Evolutionary conservation across 139 green algal genomes (phyloP).

Genomic region (Monoraphidium neglectum): DNA sequence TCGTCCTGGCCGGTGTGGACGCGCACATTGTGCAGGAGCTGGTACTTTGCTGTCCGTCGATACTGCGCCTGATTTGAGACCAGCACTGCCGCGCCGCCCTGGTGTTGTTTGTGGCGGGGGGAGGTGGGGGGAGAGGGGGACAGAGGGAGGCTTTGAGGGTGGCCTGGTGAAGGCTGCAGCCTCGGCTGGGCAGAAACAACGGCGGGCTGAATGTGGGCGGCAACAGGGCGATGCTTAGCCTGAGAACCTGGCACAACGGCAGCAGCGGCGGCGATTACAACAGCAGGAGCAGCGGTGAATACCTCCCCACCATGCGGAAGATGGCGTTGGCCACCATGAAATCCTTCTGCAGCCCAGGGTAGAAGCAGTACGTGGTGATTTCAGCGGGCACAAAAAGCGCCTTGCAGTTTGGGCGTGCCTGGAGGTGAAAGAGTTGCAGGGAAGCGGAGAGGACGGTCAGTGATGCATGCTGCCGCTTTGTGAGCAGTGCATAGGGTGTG

Average conservation of each 20-base stretch:
- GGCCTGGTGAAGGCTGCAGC: too few relatives aligned
- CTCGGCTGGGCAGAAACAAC: too few relatives aligned
- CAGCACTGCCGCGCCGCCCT: constrained; percentile 51
- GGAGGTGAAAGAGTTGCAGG: constrained; percentile 1
- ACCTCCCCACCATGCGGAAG: constrained; percentile 40
- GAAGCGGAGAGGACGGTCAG: not conserved
- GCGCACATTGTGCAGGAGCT: constrained; percentile 34
- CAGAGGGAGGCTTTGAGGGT: too few relatives aligned
- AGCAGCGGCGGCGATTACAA: too few relatives aligned
- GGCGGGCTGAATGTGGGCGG: too few relatives aligned
- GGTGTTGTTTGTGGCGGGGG: too few relatives aligned
- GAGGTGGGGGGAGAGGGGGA: too few relatives aligned
- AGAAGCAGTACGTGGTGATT: constrained; percentile 45
- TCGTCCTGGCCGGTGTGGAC: constrained; percentile 40
- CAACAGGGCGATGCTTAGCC: too few relatives aligned
- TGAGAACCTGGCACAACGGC: too few relatives aligned
- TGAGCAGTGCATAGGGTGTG: not conserved
- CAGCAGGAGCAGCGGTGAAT: too few relatives aligned
- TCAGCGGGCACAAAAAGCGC: constrained; percentile 36
- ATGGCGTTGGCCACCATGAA: constrained; percentile 40
- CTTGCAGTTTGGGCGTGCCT: constrained; percentile 34
- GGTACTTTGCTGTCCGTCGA: constrained; percentile 35
- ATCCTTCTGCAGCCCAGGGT: constrained; percentile 30
- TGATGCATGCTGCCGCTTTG: not conserved
- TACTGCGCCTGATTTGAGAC: constrained; percentile 45